Evolutionary conservation across 768 basidiomycete genomes (phyloP).

Genomic region (Mycena chlorophos): DNA sequence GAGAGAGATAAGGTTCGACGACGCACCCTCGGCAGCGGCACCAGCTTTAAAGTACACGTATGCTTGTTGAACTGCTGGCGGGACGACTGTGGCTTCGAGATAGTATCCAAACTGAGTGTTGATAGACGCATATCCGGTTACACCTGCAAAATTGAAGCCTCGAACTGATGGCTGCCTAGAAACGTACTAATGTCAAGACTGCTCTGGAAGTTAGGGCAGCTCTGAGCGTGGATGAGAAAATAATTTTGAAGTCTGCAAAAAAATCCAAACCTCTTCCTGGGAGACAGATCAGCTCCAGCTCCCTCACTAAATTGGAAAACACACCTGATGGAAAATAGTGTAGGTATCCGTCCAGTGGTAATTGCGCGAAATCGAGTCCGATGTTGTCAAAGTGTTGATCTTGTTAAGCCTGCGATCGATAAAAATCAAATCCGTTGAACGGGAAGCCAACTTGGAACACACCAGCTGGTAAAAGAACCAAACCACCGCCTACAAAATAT

Average conservation of each 20-base stretch:
- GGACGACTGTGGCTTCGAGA: constrained; percentile 25
- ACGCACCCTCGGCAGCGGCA: constrained; percentile 20
- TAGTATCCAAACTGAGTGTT: constrained; percentile 25
- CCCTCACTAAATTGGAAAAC: no score
- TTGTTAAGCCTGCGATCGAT: constrained; percentile 14
- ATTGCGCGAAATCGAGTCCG: constrained; percentile 11
- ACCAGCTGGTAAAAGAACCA: constrained; percentile 20
- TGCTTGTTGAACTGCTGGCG: constrained; percentile 26
- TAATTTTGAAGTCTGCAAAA: neutral
- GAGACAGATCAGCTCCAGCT: no score
- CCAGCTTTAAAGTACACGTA: constrained; percentile 24
- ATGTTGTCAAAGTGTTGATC: constrained; percentile 19
- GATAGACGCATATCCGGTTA: constrained; percentile 18
- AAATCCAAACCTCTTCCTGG: constrained; percentile 13
- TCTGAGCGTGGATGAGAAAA: neutral
- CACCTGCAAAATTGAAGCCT: no score
- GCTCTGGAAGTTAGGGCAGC: constrained; percentile 25
- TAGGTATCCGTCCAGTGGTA: constrained; percentile 23
- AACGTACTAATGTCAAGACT: constrained; percentile 22
- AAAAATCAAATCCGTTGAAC: neutral
- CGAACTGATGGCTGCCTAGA: no score
- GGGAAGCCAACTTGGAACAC: neutral
- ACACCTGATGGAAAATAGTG: no score
- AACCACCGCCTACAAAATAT: constrained; percentile 26
- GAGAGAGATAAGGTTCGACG: no score